phyloP scores from a whole-genome alignment of 441 rosid species.

The Biscutella laevigata region DNA sequence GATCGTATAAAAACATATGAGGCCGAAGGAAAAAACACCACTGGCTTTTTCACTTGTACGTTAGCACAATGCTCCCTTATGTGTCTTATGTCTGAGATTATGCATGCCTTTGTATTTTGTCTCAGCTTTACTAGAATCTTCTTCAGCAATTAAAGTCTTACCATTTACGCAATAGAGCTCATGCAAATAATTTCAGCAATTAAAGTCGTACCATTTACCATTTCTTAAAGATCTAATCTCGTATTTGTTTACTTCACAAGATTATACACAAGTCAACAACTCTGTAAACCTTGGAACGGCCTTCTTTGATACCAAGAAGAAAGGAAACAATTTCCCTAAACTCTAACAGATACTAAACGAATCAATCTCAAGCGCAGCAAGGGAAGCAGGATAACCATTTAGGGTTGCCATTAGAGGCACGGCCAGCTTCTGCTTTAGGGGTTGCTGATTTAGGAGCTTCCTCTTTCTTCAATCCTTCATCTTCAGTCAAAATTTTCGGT shows the following conservation, averaged over 20 bases:
- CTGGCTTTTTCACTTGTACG: conserved; percentile 75
- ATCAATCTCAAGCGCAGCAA: conserved; percentile 28
- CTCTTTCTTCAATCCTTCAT: conserved; percentile 19
- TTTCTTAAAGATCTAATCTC: no score
- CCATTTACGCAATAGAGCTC: neutral
- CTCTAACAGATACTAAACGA: no score
- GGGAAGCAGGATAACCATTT: conserved; percentile 60
- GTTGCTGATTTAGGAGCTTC: conserved; percentile 17
- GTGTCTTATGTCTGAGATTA: neutral
- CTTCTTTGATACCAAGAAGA: conserved; percentile 13
- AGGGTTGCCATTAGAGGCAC: neutral
- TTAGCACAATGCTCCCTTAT: neutral
- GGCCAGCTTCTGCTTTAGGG: conserved; percentile 24
- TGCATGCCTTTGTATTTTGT: neutral
- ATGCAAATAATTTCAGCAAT: neutral
- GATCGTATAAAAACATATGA: conserved; percentile 72
- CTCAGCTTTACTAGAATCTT: neutral
- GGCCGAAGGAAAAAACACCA: conserved; percentile 61
- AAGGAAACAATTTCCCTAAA: conserved; percentile 1
- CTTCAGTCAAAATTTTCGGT: conserved; percentile 23
- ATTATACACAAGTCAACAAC: neutral
- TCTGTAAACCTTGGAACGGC: conserved; percentile 20
- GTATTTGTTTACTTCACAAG: conserved; percentile 24
- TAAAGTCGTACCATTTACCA: no score
- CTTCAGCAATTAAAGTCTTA: neutral